Base-by-base conservation (phyloP, 2,329 filamentous ascomycete genomes). In the Bisporella sp. region DNA sequence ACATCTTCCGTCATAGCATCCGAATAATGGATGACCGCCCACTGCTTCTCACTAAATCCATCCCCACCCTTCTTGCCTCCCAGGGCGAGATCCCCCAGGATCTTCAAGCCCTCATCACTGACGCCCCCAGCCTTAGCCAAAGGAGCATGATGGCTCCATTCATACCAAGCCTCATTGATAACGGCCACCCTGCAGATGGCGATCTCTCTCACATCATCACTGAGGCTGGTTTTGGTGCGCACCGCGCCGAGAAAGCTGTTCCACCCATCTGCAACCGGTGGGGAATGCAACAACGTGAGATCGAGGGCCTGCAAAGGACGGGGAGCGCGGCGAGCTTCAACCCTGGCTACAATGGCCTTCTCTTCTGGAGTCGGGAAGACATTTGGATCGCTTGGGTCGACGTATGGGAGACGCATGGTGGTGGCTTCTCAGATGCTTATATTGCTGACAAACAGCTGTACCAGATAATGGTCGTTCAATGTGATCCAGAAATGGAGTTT, bases 1-100 rank as follows among this genome's bases (percentile, higher is more conserved):
- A 92, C 84, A 42, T 80, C 77, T 57, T 81, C 73, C 46, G 89
- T 95, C 86, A 95, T 95, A 65, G 88, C 86, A 69, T 95, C 88
- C 13, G 89, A 78, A 65, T 89, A 91, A 43, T 76, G 71, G 48
- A 92, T 66, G 33, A 88, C 85, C 0, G 81, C 83, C 73, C 79
- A 81, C 69, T 89, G 81, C 64, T 72, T 74, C 53, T 76, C 75
- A 30, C 69, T 79, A 53, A 90, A 61, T 11, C 67, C 60, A 55
- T 4, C 50, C 63, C 42, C 48, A 62, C 47, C 58, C 61, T 30
- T 66, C 56, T 57, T 50, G 55, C 68, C 33, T 48, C 62, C 46
- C 63, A 69, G 49, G 49, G 66, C 59, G 9, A 28, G 47, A 13
- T 51, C 49, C 29, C 48, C 58, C 11, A 64, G 46, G 1, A 54